A percentile compares a stretch with the other conserved stretches of the same genome.
These are phyloP conservation scores for Fusarium paranaense DNA, from an alignment of 2,329 filamentous ascomycete genomes.

Conservation along the genomic window DNA sequence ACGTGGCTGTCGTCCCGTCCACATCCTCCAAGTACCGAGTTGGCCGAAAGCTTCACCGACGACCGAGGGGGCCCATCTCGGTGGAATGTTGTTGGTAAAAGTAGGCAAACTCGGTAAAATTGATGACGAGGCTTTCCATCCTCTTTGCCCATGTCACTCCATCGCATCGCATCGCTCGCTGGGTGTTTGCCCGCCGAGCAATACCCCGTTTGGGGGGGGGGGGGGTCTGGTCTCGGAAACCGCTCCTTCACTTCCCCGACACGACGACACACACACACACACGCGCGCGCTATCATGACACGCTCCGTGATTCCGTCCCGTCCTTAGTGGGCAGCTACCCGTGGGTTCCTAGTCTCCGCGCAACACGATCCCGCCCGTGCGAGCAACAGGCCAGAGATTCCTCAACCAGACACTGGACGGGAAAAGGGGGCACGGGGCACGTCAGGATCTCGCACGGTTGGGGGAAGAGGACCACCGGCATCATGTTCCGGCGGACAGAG, in stretches of 20 bases:
- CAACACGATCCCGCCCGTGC: constrained; percentile 36
- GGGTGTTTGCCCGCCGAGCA: neutral
- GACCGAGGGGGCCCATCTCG: neutral
- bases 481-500: constrained; percentile 26
- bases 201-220: neutral
- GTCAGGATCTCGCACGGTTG: constrained; percentile 36
- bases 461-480: constrained; percentile 25
- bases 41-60: neutral
- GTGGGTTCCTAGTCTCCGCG: constrained; percentile 27
- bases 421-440: constrained; percentile 24
- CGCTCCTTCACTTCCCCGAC: neutral
- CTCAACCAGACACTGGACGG: neutral
- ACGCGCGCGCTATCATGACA: constrained; percentile 4
- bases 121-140: neutral
- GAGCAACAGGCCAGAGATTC: constrained; percentile 3
- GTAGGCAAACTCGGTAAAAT: neutral
- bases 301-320: constrained; percentile 36
- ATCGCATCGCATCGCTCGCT: neutral
- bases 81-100: constrained; percentile 24
- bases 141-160: neutral
- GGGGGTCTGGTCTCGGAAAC: neutral
- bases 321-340: constrained; percentile 28
- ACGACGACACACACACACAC: neutral
- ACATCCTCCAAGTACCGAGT: neutral
- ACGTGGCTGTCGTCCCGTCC: neutral